Conservation (phyloP, 805 yeast species). For the Schizosaccharomyces osmophilus region DNA sequence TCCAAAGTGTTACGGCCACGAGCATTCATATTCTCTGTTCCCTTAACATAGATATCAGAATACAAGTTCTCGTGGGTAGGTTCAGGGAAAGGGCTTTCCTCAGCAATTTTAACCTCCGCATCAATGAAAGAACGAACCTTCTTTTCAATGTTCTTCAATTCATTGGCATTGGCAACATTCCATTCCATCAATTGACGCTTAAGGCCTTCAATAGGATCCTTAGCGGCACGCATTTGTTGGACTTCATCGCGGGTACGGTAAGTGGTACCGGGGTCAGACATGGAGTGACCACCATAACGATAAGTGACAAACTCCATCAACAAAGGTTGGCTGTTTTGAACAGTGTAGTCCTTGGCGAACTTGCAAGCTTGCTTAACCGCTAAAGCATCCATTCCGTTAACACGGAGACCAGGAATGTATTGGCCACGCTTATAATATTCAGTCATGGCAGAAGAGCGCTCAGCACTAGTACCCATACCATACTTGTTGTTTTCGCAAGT, state of each 20-base stretch:
- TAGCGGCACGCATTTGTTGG: slow-evolving; percentile 95
- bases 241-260: slow-evolving; percentile 99
- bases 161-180: slow-evolving; percentile 77
- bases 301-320: slow-evolving; percentile 94
- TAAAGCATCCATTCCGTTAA: slow-evolving; percentile 94
- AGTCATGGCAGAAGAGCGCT: slow-evolving; percentile 88
- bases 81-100: slow-evolving; percentile 82
- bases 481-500: slow-evolving; percentile 98
- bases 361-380: slow-evolving; percentile 90
- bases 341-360: slow-evolving; percentile 90
- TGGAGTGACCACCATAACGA: slow-evolving; percentile 99
- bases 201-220: slow-evolving; percentile 92
- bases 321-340: slow-evolving; percentile 82
- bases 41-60: slow-evolving; percentile 90
- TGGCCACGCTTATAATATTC: slow-evolving; percentile 98
- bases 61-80: slow-evolving; percentile 82
- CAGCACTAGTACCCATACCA: slow-evolving; percentile 98
- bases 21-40: slow-evolving; percentile 71
- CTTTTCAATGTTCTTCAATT: slow-evolving; percentile 83
- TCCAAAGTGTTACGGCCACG: slow-evolving; percentile 95
- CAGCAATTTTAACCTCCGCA: slow-evolving; percentile 82
- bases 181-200: slow-evolving; percentile 65
- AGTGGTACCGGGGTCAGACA: slow-evolving; percentile 99
- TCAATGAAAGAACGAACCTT: slow-evolving; percentile 89
- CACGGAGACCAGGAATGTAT: slow-evolving; percentile 94